Evolutionary conservation across 352 stramenopile species (phyloP).

Genomic region (Phytophthora tubulina): DNA sequence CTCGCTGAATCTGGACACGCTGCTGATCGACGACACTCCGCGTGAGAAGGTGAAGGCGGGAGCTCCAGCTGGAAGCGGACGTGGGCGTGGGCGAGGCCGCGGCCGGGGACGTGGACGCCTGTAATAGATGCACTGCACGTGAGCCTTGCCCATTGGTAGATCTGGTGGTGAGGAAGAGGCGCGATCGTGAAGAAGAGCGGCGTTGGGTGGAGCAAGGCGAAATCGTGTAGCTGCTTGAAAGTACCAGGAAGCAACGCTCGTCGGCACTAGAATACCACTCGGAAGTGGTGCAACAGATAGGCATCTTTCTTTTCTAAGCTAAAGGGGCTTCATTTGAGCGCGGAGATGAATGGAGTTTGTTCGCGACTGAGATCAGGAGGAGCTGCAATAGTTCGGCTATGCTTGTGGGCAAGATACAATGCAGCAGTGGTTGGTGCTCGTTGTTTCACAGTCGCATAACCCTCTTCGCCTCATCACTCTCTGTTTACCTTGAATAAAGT

Average conservation of each 20-base stretch:
- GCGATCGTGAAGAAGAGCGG: constrained; percentile 16
- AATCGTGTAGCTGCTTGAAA: constrained; percentile 11
- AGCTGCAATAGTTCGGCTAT: not conserved
- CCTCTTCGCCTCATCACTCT: not conserved
- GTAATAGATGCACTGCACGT: constrained; percentile 35
- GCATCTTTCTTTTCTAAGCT: constrained; percentile 48
- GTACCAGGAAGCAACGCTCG: constrained; percentile 18
- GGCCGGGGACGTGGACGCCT: constrained; percentile 69
- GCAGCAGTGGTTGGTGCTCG: not conserved
- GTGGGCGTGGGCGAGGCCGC: constrained; percentile 84
- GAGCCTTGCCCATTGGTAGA: constrained; percentile 10
- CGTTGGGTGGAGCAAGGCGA: constrained; percentile 17
- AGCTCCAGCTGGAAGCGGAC: constrained; percentile 62
- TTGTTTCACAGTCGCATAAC: not conserved
- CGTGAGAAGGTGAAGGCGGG: constrained; percentile 94
- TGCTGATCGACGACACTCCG: constrained; percentile 98
- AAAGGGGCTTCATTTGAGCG: constrained; percentile 43
- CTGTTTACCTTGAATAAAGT: not conserved
- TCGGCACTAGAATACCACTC: constrained; percentile 28
- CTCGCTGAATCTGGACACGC: constrained; percentile 98
- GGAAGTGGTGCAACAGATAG: constrained; percentile 30
- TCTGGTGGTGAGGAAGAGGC: constrained; percentile 3
- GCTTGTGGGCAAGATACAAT: not conserved
- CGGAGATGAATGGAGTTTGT: constrained; percentile 7
- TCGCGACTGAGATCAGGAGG: constrained; percentile 14